phyloP scores from a whole-genome alignment of 1,139 yeast species.

The Lodderomyces oxycetoniae region DNA sequence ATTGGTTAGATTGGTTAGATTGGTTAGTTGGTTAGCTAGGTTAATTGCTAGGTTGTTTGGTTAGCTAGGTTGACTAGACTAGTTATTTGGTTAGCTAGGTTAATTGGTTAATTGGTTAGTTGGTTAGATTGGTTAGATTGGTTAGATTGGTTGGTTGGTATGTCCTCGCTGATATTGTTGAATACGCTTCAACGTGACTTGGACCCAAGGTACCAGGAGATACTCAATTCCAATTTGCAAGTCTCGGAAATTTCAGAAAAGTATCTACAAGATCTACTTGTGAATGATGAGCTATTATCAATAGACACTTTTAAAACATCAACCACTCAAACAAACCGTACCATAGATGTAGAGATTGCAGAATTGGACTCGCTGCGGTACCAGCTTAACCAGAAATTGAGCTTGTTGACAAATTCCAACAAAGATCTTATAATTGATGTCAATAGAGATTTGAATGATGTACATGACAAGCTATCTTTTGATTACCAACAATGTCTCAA shows the following conservation, averaged over 20 bases:
- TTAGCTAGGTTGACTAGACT: too few relatives aligned
- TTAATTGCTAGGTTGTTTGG: too few relatives aligned
- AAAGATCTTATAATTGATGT: conserved; percentile 40
- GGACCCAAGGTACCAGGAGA: conserved; percentile 14
- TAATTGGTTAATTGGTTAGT: too few relatives aligned
- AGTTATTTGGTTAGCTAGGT: too few relatives aligned
- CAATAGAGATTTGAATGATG: conserved; percentile 26
- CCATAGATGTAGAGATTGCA: conserved; percentile 44
- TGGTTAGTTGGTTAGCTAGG: too few relatives aligned
- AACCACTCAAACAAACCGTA: conserved; percentile 11
- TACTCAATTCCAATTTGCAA: conserved; percentile 13
- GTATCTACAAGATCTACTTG: conserved; percentile 26
- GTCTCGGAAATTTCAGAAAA: conserved; percentile 15
- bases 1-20: too few relatives aligned
- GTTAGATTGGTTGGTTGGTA: too few relatives aligned
- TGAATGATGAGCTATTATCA: conserved; percentile 40
- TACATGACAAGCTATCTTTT: conserved; percentile 20
- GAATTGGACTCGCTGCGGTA: conserved; percentile 38
- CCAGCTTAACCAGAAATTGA: conserved; percentile 27
- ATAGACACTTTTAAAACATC: conserved; percentile 30
- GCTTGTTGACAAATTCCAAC: conserved; percentile 32
- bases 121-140: too few relatives aligned
- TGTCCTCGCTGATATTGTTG: conserved; percentile 22
- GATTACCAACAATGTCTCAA: conserved; percentile 23
- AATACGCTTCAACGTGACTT: conserved; percentile 21